Base-by-base conservation (phyloP, 768 basidiomycete species). In the Suillus spraguei region DNA sequence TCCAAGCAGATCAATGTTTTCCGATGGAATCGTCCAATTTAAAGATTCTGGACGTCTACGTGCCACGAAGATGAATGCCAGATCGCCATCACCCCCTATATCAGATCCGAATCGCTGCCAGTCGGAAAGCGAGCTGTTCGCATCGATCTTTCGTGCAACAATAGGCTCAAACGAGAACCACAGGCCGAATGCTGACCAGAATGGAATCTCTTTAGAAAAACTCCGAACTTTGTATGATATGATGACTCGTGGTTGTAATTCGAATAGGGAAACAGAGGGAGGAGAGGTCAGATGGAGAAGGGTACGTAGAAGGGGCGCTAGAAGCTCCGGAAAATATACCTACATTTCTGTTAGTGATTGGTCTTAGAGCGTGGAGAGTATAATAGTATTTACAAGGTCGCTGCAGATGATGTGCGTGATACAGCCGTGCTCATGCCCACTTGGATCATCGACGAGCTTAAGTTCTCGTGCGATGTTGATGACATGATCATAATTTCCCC, bases 271-370 rank as follows among this genome's bases (percentile, higher is more conserved):
- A 49, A 66, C 63, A 65, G 82, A 84, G 0, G 82, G 77, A 5
- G 79, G 79, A 1, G 88, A 85, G 0, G 94, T 88, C 24, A 95
- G 79, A 24, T 89, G 83, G 4, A 97, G 76, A 14, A 96, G 80
- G 2, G 90, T 87, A 3, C 88, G 85, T 22, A 96, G 78, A 20
- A 96, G 83, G 5, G 90, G 90, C 0, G 87, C 90, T 13, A 93
- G 80, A 1, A 96, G 83, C 63, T 91, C 86, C 0, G 92, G 91
- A 70, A 95, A 95, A 75, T 96, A 96, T 14, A 96, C 85, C 90
- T 95, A 66, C 10, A 62, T 35, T 58, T 38, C 61, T 54, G n/a
- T 65, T 20, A 56, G 58, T 35, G n/a, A 49, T 39, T 39, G 36
- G 63, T 20, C 38, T 49, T 17, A 9, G 35, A 55, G 13, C 22